Evolutionary conservation across 805 yeast species (phyloP).

Genomic region (Candida yuanshanica): DNA sequence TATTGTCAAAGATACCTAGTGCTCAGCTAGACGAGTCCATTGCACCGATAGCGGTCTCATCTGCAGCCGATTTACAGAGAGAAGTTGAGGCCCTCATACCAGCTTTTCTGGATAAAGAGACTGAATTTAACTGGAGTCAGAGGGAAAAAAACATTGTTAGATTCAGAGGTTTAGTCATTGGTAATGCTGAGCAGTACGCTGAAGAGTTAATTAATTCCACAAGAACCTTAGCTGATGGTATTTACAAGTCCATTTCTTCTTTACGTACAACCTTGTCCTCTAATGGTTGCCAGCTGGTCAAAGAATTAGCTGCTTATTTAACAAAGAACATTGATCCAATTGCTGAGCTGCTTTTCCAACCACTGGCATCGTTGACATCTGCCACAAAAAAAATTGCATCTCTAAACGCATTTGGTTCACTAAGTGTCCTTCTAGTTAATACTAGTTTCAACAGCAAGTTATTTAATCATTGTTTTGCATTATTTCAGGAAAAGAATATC

Average conservation of each 20-base stretch:
- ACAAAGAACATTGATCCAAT: constrained; percentile 25
- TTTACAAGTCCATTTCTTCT: constrained; percentile 62
- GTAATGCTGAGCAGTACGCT: constrained; percentile 41
- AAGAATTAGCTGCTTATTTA: constrained; percentile 44
- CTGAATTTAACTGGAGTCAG: constrained; percentile 78
- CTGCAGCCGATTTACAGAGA: constrained; percentile 18
- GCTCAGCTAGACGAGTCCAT: constrained; percentile 18
- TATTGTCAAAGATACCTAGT: constrained; percentile 14
- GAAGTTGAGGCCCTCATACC: constrained; percentile 24
- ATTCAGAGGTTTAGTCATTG: constrained; percentile 56
- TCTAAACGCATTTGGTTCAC: constrained; percentile 29
- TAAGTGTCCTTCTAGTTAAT: constrained; percentile 48
- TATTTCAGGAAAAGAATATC: constrained; percentile 63
- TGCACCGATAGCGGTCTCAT: constrained; percentile 6
- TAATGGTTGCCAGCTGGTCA: constrained; percentile 70
- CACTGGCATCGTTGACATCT: constrained; percentile 28
- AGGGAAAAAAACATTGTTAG: constrained; percentile 60
- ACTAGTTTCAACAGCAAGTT: constrained; percentile 48
- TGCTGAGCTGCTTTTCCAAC: constrained; percentile 29
- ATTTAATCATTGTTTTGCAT: constrained; percentile 41
- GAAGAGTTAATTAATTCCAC: constrained; percentile 31
- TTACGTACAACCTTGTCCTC: constrained; percentile 78
- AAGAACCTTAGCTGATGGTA: constrained; percentile 45
- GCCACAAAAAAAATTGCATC: constrained; percentile 34
- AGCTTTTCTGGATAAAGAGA: constrained; percentile 69